These are phyloP conservation scores for Mortierella sp. DNA, from an alignment of 371 early-diverging fungal species.

Conservation along the genomic window DNA sequence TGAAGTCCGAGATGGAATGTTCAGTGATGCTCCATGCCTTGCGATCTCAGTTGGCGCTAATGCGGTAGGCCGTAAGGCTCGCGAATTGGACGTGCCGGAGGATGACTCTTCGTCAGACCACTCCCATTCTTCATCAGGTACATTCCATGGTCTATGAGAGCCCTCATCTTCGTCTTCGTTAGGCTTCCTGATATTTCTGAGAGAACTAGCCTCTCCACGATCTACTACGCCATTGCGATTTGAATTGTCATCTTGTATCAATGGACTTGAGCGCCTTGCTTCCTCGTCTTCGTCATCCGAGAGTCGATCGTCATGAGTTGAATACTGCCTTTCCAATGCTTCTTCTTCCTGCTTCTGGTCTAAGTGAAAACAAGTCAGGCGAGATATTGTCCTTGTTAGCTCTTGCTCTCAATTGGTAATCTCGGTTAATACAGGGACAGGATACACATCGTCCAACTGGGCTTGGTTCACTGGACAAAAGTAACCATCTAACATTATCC, in stretches of 20 bases:
- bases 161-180: conserved; percentile 13
- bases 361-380: background rate
- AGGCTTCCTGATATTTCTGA: background rate
- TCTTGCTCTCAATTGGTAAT: background rate
- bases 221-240: background rate
- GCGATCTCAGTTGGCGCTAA: background rate
- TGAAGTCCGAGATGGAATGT: conserved; percentile 4
- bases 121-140: conserved; percentile 56
- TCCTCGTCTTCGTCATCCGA: conserved; percentile 56
- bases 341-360: conserved; percentile 44
- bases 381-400: background rate
- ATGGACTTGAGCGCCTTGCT: conserved; percentile 16
- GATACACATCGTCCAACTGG: background rate
- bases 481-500: background rate
- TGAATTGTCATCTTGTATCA: conserved; percentile 14
- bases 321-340: conserved; percentile 34
- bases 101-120: conserved; percentile 52
- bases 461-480: background rate
- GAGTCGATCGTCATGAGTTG: conserved; percentile 44
- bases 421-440: conserved; percentile 1
- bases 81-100: background rate
- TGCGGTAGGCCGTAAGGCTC: background rate
- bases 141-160: conserved; percentile 39
- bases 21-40: conserved; percentile 10
- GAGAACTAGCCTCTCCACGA: background rate